Percentiles rank a stretch among this genome's conserved stretches.
These are phyloP conservation scores for Phragmites australis DNA, from an alignment of 176 grass and related monocot genomes.

Conservation along the genomic window DNA sequence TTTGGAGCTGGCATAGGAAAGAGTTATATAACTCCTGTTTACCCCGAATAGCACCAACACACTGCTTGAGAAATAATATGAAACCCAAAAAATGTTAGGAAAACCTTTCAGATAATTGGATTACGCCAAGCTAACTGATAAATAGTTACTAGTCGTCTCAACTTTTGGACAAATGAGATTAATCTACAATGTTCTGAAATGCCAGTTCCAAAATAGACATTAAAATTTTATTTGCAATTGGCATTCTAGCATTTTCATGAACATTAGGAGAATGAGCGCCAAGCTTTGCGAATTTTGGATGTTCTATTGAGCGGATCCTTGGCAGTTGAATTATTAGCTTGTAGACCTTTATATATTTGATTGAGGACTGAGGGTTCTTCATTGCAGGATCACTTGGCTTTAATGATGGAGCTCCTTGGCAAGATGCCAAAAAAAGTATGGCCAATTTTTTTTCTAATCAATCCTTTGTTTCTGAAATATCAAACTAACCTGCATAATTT, in stretches of 20 bases:
- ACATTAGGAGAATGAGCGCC: neutral
- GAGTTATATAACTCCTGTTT: constrained; percentile 20
- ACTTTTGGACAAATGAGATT: constrained; percentile 16
- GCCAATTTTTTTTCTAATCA: constrained; percentile 10
- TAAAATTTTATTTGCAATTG: neutral
- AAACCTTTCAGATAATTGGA: constrained; percentile 11
- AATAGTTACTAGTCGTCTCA: neutral
- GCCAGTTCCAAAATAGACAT: neutral
- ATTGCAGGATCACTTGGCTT: constrained; percentile 92
- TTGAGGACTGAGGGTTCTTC: neutral
- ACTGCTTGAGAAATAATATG: neutral
- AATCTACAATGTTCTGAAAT: neutral
- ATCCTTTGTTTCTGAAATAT: constrained; percentile 14
- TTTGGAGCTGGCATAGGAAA: neutral
- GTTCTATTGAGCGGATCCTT: neutral
- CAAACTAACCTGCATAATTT: constrained; percentile 22
- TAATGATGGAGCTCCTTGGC: constrained; percentile 96
- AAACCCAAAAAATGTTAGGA: neutral
- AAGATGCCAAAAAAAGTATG: constrained; percentile 90
- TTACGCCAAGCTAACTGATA: neutral
- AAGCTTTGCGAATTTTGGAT: neutral
- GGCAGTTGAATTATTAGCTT: neutral
- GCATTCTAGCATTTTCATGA: neutral
- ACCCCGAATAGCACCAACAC: neutral
- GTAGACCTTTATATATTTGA: constrained; percentile 13